These are phyloP conservation scores for Fraxinus quadrangulata DNA, from an alignment of 257 asterid genomes.

Conservation along the genomic window DNA sequence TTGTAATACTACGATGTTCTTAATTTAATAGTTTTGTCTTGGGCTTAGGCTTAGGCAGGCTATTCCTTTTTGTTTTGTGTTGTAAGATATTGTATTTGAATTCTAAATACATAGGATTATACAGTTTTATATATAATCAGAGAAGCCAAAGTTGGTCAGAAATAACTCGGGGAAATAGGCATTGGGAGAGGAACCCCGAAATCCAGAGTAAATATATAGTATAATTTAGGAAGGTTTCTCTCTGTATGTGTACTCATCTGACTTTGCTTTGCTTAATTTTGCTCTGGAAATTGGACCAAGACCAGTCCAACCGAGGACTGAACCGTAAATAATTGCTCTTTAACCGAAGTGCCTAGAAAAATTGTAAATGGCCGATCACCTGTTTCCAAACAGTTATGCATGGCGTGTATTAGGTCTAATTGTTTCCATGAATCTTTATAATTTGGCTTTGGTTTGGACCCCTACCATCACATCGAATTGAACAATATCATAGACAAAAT, in stretches of 20 bases:
- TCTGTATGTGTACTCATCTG: neutral
- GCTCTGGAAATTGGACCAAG: constrained; percentile 16
- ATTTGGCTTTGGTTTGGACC: neutral
- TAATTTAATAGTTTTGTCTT: constrained; percentile 31
- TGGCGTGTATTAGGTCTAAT: neutral
- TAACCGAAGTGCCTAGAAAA: neutral
- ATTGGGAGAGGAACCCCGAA: neutral
- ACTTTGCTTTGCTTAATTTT: constrained; percentile 35
- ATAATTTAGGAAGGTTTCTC: neutral
- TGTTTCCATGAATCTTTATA: neutral
- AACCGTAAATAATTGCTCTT: neutral
- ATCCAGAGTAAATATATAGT: neutral
- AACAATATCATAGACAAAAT: too few species aligned
- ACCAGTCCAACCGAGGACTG: neutral
- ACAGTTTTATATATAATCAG: neutral
- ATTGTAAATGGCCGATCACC: neutral
- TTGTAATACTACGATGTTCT: constrained; percentile 41
- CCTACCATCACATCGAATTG: neutral
- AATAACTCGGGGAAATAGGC: neutral
- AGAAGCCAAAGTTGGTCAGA: neutral
- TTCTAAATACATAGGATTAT: neutral
- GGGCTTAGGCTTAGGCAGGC: constrained; percentile 9
- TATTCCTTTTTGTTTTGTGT: constrained; percentile 49
- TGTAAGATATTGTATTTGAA: neutral
- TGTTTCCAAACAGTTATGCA: neutral